Base-by-base conservation (phyloP, 352 stramenopile species). In the Globisporangium spiculum region DNA sequence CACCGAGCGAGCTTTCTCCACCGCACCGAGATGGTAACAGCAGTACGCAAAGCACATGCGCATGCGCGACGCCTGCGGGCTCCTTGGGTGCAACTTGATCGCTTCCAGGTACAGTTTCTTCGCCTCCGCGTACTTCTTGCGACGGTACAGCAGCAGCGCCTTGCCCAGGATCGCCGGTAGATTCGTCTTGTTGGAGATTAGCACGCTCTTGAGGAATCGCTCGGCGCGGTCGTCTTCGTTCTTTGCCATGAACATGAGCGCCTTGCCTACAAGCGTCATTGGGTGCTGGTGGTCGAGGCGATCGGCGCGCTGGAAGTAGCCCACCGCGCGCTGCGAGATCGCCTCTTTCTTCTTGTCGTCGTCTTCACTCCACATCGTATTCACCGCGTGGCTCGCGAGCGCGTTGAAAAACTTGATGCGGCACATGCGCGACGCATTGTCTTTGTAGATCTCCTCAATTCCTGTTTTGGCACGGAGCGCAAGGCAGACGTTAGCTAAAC, bases 1-100 rank as follows among this genome's bases (percentile, higher is more conserved):
- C 22, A 96, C 88, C 0, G 78, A 80, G 34, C 87, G 86, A 34
- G 89, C 88, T 70, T 96, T 96, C 62, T 95, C 89, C 61, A 94
- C 75, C 30, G 96, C 91, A 53, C 96, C 96, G 54, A 99, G 83
- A 66, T 96, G 89, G 71, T 99, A 99, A 68, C 92, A 99, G 64
- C 95, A 98, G 72, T 99, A 96, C 6, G 96, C 96, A 77, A 99
- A 98, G 70, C 93, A 97, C 73, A 99, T 98, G 64, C 97, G 89
- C 75, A 98, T 97, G 12, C 89, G 83, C 9, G 94, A 91, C 27
- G 88, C 89, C 67, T 96, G 87, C n/a, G 92, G 90, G 53, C 89
- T 97, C 54, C 85, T 76, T 20, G 97, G 96, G 69, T 98, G 97
- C 50, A 98, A 70, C 68, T 92, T 93, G 66, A 99, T 98, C 0